Evolutionary conservation across 192 early-diverging fungal genomes (phyloP).

Genomic region (Backusella australiensis): DNA sequence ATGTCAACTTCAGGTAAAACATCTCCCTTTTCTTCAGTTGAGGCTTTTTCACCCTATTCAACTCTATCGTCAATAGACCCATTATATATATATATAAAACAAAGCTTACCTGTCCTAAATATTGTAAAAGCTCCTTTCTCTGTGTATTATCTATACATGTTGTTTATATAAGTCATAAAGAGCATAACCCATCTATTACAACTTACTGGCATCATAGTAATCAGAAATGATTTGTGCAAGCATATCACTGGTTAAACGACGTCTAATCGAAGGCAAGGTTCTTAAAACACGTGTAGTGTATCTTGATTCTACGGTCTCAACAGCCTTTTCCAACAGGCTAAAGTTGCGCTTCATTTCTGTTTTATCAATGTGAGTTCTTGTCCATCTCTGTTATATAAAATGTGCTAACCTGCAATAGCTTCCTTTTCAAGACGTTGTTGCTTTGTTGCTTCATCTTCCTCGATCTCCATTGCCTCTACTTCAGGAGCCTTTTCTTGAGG

Average conservation of each 20-base stretch:
- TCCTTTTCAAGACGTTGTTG: slow-evolving; percentile 31
- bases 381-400: neutral
- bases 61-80: neutral
- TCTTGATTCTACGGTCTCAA: slow-evolving; percentile 80
- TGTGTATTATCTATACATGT: slow-evolving; percentile 23
- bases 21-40: slow-evolving; percentile 12
- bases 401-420: slow-evolving; percentile 6
- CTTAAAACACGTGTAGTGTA: slow-evolving; percentile 89
- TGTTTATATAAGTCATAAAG: neutral
- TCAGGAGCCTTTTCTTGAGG: slow-evolving; percentile 21
- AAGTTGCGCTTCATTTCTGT: slow-evolving; percentile 89
- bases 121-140: slow-evolving; percentile 31
- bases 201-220: slow-evolving; percentile 49
- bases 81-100: neutral
- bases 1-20: slow-evolving; percentile 78
- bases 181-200: neutral
- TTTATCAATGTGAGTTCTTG: neutral
- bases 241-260: slow-evolving; percentile 65
- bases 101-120: slow-evolving; percentile 34
- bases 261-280: slow-evolving; percentile 75
- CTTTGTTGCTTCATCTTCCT: slow-evolving; percentile 30
- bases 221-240: slow-evolving; percentile 59
- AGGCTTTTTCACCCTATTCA: slow-evolving; percentile 2
- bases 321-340: slow-evolving; percentile 78
- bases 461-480: slow-evolving; percentile 31